phyloP scores from a whole-genome alignment of 495 filamentous ascomycete genomes.

The Penicillium angulare region DNA sequence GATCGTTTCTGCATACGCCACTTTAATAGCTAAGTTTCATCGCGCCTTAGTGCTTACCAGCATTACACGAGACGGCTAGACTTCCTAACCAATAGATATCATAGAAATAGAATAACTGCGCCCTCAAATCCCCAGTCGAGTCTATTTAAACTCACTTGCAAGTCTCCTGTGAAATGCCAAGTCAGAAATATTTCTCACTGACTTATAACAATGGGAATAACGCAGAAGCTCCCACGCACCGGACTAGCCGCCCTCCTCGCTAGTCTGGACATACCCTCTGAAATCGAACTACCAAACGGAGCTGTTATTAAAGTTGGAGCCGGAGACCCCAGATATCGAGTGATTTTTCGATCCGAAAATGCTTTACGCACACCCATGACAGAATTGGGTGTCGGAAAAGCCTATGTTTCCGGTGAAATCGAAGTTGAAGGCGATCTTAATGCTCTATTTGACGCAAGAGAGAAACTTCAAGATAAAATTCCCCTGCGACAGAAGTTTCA shows the following conservation, averaged over 20 bases:
- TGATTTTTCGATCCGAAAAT: constrained; percentile 7
- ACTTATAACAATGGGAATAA: too few relatives aligned
- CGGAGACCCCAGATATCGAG: constrained; percentile 5
- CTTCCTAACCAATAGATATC: too few relatives aligned
- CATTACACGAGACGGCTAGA: too few relatives aligned
- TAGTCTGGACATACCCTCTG: constrained; percentile 8
- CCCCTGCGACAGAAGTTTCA: constrained; percentile 14
- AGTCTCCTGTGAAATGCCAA: too few relatives aligned
- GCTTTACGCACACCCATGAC: constrained; percentile 13
- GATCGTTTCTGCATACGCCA: too few relatives aligned
- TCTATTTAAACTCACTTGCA: too few relatives aligned
- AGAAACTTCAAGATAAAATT: constrained; percentile 5
- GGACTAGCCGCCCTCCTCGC: constrained; percentile 17
- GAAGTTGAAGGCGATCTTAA: constrained; percentile 9
- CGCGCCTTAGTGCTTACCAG: too few relatives aligned
- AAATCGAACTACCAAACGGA: constrained; percentile 15
- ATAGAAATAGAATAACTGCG: too few relatives aligned
- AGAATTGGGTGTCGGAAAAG: constrained; percentile 10
- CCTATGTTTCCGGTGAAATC: constrained; percentile 12
- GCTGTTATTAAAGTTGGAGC: neutral
- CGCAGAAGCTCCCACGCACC: constrained; percentile 13
- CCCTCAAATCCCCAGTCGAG: too few relatives aligned
- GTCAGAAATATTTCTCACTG: too few relatives aligned
- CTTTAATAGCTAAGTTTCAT: too few relatives aligned
- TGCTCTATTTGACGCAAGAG: constrained; percentile 6